Evolutionary conservation across 1,139 yeast genomes (phyloP), one percentile per base, ranked within the genome.

Genomic region (Kazachstania sp.): DNA sequence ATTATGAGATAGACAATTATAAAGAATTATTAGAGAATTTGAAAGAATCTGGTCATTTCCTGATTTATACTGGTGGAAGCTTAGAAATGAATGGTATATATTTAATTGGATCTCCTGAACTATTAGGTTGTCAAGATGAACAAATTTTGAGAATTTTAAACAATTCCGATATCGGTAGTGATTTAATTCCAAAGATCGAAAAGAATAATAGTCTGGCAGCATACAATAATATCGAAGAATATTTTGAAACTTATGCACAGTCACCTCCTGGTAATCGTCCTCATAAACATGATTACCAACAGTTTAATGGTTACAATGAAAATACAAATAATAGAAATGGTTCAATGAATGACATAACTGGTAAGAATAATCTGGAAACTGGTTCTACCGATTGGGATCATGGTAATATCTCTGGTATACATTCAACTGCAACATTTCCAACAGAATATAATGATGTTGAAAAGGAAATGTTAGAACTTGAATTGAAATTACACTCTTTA

Each of bases 51-150:
- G 82, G 81, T 47, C 95, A 88, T 63, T 85, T 86, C 54, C 69
- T 90, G 49, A 84, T 86, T 1, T 85, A 84, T 56, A 83, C 92
- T 1, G 86, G 86, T 16, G 66, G 67, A 0, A 73, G 79, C 1
- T 74, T 80, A 11, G 95, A 86, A 56, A 75, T 81, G 18, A 81
- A 81, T 49, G 97, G 97, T 4, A 52, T 61, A 16, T 69, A 69
- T 49, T 50, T 68, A 1, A 52, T 70, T 37, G 71, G 66, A 3
- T 68, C 72, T 41, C 57, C 65, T 4, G 69, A 68, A 43, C 52
- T 70, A 16, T 54, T 65, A 20, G 70, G 71, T 2, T 61, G 65
- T 30, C 45, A 61, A 20, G 70, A 67, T 47, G 61, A 60, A 2
- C 67, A 64, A 7, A 64, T 70, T 18, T 35, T 69, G 7, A 60